Evolutionary conservation across 78 protist species (phyloP).

Genomic region (Polysphondylium violaceum): DNA sequence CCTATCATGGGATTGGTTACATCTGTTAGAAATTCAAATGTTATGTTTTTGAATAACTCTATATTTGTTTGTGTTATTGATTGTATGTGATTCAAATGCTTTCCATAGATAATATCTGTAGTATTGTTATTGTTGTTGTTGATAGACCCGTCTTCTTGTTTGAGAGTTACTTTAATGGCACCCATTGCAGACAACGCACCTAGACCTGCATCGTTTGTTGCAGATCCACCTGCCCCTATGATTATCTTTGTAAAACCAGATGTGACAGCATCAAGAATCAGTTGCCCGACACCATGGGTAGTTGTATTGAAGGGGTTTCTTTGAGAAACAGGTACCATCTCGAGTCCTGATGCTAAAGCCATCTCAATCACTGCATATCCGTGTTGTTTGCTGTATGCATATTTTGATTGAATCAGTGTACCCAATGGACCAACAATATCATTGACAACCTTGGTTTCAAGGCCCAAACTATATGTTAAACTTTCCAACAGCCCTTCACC

Average conservation of each 20-base stretch:
- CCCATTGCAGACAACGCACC: constrained; percentile 76
- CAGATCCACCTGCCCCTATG: constrained; percentile 85
- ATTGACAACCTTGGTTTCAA: background rate
- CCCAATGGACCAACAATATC: constrained; percentile 39
- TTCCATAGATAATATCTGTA: constrained; percentile 6
- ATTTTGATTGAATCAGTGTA: background rate
- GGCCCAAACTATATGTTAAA: background rate
- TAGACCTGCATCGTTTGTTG: constrained; percentile 87
- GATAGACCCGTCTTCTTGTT: too few species aligned
- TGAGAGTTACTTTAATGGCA: background rate
- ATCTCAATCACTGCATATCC: constrained; percentile 73
- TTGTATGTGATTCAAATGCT: constrained; percentile 5
- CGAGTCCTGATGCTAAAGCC: constrained; percentile 75
- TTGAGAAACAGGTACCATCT: constrained; percentile 22
- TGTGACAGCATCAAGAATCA: constrained; percentile 45
- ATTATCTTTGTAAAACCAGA: constrained; percentile 16
- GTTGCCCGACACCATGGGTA: constrained; percentile 78
- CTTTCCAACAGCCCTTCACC: constrained; percentile 59
- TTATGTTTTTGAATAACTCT: background rate
- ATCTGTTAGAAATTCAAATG: constrained; percentile 64
- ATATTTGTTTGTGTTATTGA: background rate
- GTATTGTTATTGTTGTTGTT: background rate
- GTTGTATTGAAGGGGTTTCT: constrained; percentile 79
- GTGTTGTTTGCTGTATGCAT: background rate
- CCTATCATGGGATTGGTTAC: constrained; percentile 75